Conservation (phyloP, 352 stramenopile genomes). For the Thraustochytrium striatum region DNA sequence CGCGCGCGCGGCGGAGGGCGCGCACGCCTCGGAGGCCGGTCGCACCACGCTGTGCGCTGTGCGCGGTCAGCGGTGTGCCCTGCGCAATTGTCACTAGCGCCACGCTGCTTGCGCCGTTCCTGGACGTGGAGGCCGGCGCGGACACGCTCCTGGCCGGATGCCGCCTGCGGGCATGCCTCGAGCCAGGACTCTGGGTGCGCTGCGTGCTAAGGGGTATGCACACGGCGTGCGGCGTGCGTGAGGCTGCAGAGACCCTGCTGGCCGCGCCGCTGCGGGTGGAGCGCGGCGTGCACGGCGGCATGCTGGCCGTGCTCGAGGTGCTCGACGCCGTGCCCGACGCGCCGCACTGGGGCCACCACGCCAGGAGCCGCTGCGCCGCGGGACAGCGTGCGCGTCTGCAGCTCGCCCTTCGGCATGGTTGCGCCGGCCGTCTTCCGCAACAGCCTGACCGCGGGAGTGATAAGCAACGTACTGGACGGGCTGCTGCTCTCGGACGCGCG, state of each 20-base stretch:
- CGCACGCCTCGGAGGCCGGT: constrained; percentile 27
- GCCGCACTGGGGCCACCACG: not conserved
- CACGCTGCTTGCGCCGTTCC: constrained; percentile 22
- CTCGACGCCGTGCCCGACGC: not conserved
- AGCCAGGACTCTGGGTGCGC: not conserved
- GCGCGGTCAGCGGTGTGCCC: not conserved
- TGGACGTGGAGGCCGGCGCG: not conserved
- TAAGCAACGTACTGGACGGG: constrained; percentile 27
- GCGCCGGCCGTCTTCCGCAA: constrained; percentile 33
- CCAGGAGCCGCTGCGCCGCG: not conserved
- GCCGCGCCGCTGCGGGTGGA: not conserved
- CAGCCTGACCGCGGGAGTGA: constrained; percentile 30
- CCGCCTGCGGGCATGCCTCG: not conserved
- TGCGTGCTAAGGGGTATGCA: not conserved
- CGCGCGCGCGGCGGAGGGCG: not conserved
- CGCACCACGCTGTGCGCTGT: constrained; percentile 15
- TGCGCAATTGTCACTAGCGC: constrained; percentile 26
- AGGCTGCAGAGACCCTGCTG: not conserved
- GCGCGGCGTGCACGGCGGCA: constrained; percentile 11
- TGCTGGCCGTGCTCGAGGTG: not conserved
- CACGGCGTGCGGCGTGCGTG: not conserved
- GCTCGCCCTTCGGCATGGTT: constrained; percentile 32
- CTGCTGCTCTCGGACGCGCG: constrained; percentile 28
- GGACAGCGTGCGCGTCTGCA: not conserved
- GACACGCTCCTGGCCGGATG: constrained; percentile 12